phyloP scores from a whole-genome alignment of 148 eudicot genomes.

The Diospyros kaki region DNA sequence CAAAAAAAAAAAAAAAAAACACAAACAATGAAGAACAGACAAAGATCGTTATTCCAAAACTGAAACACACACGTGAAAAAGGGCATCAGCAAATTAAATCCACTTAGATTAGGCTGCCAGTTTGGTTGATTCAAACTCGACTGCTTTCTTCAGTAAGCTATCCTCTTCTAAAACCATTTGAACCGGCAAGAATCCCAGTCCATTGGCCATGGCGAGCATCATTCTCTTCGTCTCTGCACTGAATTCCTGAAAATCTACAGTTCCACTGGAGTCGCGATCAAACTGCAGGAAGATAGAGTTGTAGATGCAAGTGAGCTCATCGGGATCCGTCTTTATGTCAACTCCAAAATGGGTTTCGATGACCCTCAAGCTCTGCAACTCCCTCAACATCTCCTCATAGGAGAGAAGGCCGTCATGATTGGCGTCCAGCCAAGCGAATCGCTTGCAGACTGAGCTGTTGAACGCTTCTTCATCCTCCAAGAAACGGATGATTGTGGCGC shows the following conservation, averaged over 20 bases:
- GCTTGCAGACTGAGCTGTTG: neutral
- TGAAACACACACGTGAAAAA: too few species aligned
- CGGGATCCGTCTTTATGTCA: constrained; percentile 12
- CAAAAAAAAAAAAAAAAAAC: too few species aligned
- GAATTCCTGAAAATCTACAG: constrained; percentile 13
- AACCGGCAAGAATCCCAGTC: constrained; percentile 16
- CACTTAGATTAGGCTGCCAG: neutral
- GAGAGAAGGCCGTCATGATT: constrained; percentile 17
- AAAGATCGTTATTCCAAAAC: too few species aligned
- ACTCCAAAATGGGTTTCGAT: constrained; percentile 17
- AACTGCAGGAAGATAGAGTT: constrained; percentile 6
- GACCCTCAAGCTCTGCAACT: constrained; percentile 15
- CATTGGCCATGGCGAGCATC: constrained; percentile 19
- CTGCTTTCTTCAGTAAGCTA: constrained; percentile 14
- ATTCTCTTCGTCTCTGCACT: constrained; percentile 13
- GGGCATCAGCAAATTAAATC: too few species aligned
- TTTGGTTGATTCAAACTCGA: neutral
- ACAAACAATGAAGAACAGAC: too few species aligned
- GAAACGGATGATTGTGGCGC: neutral
- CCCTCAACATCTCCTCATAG: constrained; percentile 16
- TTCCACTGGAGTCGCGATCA: constrained; percentile 19
- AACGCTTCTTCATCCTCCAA: constrained; percentile 4
- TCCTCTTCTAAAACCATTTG: constrained; percentile 16
- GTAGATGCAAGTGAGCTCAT: constrained; percentile 6
- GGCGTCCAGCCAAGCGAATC: constrained; percentile 7